A percentile compares a stretch with the other conserved stretches of the same genome.
Conservation (phyloP, 164 flowering plant species). For the Liquidambar formosana region DNA sequence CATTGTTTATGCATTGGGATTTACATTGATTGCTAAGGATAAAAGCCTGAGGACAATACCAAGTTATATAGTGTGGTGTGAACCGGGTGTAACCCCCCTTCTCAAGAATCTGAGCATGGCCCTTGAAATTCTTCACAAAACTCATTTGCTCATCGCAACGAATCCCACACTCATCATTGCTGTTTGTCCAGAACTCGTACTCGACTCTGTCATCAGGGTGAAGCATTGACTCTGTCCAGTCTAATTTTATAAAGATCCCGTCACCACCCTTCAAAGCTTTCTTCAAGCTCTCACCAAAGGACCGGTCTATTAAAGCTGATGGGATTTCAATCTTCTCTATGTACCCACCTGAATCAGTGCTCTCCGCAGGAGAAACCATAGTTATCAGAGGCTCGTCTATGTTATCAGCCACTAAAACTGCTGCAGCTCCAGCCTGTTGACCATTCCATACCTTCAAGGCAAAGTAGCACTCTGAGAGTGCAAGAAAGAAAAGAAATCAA, state of each 20-base stretch:
- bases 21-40: constrained; percentile 69
- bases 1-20: constrained; percentile 89
- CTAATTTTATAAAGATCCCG: constrained; percentile 57
- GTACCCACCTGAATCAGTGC: constrained; percentile 49
- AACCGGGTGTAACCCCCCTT: constrained; percentile 69
- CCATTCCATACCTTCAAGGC: constrained; percentile 89
- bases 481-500: constrained; percentile 1
- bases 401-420: constrained; percentile 79
- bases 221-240: constrained; percentile 89
- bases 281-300: constrained; percentile 68
- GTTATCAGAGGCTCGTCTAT: constrained; percentile 81
- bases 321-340: constrained; percentile 75
- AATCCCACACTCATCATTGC: constrained; percentile 89
- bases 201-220: constrained; percentile 90
- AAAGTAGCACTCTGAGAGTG: constrained; percentile 76
- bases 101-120: constrained; percentile 90
- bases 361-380: constrained; percentile 88
- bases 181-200: constrained; percentile 93
- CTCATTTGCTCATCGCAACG: constrained; percentile 82
- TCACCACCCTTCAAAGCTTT: constrained; percentile 47
- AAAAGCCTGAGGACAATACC: constrained; percentile 83
- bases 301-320: constrained; percentile 64
- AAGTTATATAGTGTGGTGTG: constrained; percentile 92
- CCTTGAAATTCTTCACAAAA: constrained; percentile 75
- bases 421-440: constrained; percentile 88